Conservation (phyloP, 768 basidiomycete genomes). For the Vararia minispora region DNA sequence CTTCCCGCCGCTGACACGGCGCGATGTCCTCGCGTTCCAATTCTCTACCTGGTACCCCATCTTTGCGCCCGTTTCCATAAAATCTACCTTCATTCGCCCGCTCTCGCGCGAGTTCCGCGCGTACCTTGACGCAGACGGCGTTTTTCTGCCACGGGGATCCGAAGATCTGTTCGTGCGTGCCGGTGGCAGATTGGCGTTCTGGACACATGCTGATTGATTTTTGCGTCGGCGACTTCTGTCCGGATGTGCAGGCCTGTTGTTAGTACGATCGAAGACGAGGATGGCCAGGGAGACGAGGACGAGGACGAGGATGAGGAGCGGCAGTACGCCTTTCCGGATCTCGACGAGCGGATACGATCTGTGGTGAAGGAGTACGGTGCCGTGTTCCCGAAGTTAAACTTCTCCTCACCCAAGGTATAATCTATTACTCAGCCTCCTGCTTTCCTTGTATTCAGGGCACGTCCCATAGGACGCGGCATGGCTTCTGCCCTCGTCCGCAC, state of each 20-base stretch:
- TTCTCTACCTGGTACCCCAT: constrained; percentile 79
- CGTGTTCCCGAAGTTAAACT: constrained; percentile 94
- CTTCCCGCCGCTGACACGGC: constrained; percentile 42
- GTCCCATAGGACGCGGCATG: constrained; percentile 79
- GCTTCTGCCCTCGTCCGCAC: constrained; percentile 76
- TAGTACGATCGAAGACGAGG: constrained; percentile 41
- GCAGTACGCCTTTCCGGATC: constrained; percentile 64
- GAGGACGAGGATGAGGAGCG: constrained; percentile 25
- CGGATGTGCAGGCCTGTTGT: constrained; percentile 32
- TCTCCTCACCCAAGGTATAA: constrained; percentile 81
- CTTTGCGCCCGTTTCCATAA: constrained; percentile 54
- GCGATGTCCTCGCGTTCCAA: constrained; percentile 60
- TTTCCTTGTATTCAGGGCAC: not conserved
- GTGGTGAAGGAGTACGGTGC: constrained; percentile 62
- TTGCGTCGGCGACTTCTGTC: not conserved
- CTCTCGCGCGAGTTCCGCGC: constrained; percentile 49
- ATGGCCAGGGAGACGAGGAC: constrained; percentile 34
- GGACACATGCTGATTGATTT: constrained; percentile 4
- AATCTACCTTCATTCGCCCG: constrained; percentile 65
- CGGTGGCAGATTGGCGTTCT: constrained; percentile 4
- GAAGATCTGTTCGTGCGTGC: constrained; percentile 52
- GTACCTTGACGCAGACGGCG: constrained; percentile 78
- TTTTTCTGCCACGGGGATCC: constrained; percentile 73
- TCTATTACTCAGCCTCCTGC: not conserved
- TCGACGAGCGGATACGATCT: constrained; percentile 63